A percentile compares a stretch with the other conserved stretches of the same genome.
Evolutionary conservation across 805 yeast genomes (phyloP).

Genomic region (Aciculoconidium aculeatum): DNA sequence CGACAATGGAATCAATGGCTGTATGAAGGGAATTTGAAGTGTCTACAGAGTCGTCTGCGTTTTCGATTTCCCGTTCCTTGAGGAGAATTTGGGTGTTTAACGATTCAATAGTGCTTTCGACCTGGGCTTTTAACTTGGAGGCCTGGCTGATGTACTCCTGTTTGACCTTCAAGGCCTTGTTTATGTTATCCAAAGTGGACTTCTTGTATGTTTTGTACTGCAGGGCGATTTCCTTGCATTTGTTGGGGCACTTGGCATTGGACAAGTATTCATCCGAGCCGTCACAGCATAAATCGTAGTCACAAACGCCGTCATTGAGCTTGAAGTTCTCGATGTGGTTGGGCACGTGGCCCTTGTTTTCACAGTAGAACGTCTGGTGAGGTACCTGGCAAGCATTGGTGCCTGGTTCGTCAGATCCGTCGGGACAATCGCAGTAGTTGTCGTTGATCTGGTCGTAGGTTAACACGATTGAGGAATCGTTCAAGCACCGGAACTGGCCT

Average conservation of each 20-base stretch:
- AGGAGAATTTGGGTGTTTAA: slow-evolving; percentile 6
- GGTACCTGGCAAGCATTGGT: slow-evolving; percentile 67
- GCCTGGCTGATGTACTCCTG: slow-evolving; percentile 20
- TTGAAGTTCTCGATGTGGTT: slow-evolving; percentile 57
- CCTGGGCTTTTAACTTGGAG: slow-evolving; percentile 8
- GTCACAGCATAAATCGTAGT: slow-evolving; percentile 85
- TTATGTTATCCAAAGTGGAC: slow-evolving; percentile 11
- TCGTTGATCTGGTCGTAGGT: slow-evolving; percentile 69
- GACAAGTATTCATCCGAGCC: slow-evolving; percentile 75
- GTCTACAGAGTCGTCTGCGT: not conserved
- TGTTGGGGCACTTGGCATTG: slow-evolving; percentile 47
- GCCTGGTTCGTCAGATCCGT: slow-evolving; percentile 96
- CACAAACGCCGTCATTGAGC: slow-evolving; percentile 90
- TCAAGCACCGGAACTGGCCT: slow-evolving; percentile 59
- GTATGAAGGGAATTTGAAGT: too few species aligned
- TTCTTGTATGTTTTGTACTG: slow-evolving; percentile 21
- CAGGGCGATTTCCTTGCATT: slow-evolving; percentile 45
- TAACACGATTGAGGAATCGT: slow-evolving; percentile 58
- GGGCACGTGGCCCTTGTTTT: slow-evolving; percentile 64
- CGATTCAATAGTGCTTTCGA: slow-evolving; percentile 8
- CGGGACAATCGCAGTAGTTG: slow-evolving; percentile 93
- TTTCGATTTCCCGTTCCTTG: slow-evolving; percentile 9
- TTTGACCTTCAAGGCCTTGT: slow-evolving; percentile 24
- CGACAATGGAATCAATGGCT: too few species aligned
- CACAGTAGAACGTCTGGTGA: slow-evolving; percentile 59